A percentile compares a stretch with the other conserved stretches of the same genome.
These are phyloP conservation scores for Flagelloscypha sp. DNA, from an alignment of 768 basidiomycete genomes.

Conservation along the genomic window DNA sequence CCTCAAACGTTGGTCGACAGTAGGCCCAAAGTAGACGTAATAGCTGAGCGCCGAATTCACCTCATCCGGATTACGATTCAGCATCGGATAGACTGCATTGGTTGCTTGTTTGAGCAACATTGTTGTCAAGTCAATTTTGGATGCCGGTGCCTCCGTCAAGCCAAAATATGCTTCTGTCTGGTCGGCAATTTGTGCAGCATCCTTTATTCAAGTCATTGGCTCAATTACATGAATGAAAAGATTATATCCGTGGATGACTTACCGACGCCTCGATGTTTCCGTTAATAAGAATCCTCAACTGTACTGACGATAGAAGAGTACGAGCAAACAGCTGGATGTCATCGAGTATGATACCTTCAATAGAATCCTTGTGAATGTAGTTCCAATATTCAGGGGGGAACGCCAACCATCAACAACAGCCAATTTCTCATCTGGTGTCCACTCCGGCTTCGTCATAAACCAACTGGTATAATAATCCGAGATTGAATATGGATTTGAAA, in stretches of 20 bases:
- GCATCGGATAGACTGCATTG: too few relatives aligned
- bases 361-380: too few relatives aligned
- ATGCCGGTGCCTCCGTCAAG: slow-evolving; percentile 11
- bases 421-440: slow-evolving; percentile 72
- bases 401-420: slow-evolving; percentile 37
- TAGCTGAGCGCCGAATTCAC: slow-evolving; percentile 83
- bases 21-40: slow-evolving; percentile 71
- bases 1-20: slow-evolving; percentile 54
- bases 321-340: slow-evolving; percentile 35
- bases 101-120: slow-evolving; percentile 28
- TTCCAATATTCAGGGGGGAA: too few relatives aligned
- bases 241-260: too few relatives aligned
- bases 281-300: slow-evolving; percentile 64
- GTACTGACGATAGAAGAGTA: slow-evolving; percentile 48
- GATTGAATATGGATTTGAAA: slow-evolving; percentile 74
- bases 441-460: slow-evolving; percentile 61
- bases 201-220: too few relatives aligned
- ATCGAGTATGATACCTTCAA: too few relatives aligned
- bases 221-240: too few relatives aligned
- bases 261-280: too few relatives aligned
- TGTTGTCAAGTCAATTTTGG: slow-evolving; percentile 30
- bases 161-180: too few relatives aligned
- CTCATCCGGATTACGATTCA: slow-evolving; percentile 76
- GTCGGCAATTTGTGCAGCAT: too few relatives aligned
- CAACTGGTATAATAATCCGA: slow-evolving; percentile 72